Percentiles rank a stretch among this genome's conserved stretches.
Conservation (phyloP, 768 basidiomycete species). For the Terana coerulea region DNA sequence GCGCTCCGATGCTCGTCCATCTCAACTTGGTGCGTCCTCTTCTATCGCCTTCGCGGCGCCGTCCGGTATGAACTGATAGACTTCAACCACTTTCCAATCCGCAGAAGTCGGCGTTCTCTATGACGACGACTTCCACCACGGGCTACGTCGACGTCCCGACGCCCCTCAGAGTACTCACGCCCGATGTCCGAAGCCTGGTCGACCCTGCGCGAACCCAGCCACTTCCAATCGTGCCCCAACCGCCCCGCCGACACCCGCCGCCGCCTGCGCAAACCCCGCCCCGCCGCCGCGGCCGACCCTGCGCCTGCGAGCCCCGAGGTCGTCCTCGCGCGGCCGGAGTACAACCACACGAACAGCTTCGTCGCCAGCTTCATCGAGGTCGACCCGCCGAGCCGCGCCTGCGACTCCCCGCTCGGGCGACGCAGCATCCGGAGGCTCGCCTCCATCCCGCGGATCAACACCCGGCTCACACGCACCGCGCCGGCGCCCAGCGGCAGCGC, state of each 20-base stretch:
- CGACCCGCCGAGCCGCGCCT: neutral
- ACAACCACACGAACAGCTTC: slow-evolving; percentile 21
- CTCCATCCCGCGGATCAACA: neutral
- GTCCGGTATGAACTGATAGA: neutral
- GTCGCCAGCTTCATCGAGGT: neutral
- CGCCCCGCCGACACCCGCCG: slow-evolving; percentile 14
- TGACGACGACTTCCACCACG: slow-evolving; percentile 34
- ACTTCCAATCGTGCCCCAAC: slow-evolving; percentile 20
- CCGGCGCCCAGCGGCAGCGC: neutral
- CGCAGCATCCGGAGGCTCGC: neutral
- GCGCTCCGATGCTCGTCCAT: slow-evolving; percentile 24
- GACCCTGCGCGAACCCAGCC: slow-evolving; percentile 18
- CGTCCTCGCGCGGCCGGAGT: slow-evolving; percentile 26
- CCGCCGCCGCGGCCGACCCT: neutral
- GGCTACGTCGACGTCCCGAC: slow-evolving; percentile 30
- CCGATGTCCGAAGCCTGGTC: slow-evolving; percentile 16
- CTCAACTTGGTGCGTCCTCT: slow-evolving; percentile 23
- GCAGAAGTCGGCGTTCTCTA: slow-evolving; percentile 31
- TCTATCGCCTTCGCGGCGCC: neutral
- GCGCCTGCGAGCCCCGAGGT: slow-evolving; percentile 25
- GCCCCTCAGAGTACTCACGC: slow-evolving; percentile 10
- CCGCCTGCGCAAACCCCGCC: slow-evolving; percentile 18
- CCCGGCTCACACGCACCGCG: neutral
- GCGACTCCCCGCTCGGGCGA: too few species aligned
- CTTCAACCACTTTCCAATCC: neutral